Conservation (phyloP, 2,329 filamentous ascomycete genomes). For the Pleochaeta shiraiana region DNA sequence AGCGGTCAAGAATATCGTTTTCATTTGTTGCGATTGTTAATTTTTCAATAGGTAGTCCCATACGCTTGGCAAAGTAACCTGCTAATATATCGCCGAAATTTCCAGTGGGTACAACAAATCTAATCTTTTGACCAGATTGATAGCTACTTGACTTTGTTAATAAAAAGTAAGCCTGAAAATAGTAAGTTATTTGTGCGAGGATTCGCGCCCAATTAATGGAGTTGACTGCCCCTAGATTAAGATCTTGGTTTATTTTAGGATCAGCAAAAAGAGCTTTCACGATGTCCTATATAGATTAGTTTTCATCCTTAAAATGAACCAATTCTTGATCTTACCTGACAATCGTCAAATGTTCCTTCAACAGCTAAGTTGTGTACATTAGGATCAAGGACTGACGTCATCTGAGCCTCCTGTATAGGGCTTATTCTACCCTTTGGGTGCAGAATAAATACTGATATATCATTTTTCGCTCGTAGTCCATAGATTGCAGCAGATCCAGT, state of each 20-base stretch:
- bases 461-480: constrained; percentile 83
- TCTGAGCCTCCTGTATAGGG: constrained; percentile 86
- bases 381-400: constrained; percentile 77
- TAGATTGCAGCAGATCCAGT: constrained; percentile 95
- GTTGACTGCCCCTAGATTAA: constrained; percentile 84
- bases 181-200: constrained; percentile 91
- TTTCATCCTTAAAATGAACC: neutral
- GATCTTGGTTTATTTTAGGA: constrained; percentile 54
- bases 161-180: constrained; percentile 85
- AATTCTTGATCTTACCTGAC: constrained; percentile 35
- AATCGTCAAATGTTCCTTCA: constrained; percentile 86
- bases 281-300: constrained; percentile 38
- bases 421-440: constrained; percentile 80
- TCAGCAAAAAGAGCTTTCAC: constrained; percentile 88
- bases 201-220: constrained; percentile 95
- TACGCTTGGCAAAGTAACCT: constrained; percentile 76
- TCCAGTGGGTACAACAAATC: constrained; percentile 81
- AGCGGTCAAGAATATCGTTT: constrained; percentile 91
- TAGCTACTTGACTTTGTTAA: constrained; percentile 41
- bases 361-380: constrained; percentile 91
- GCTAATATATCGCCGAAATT: constrained; percentile 94
- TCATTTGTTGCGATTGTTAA: constrained; percentile 89
- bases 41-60: constrained; percentile 76
- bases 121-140: constrained; percentile 43
- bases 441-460: constrained; percentile 90